Evolutionary conservation across 306 rosid species (phyloP).

Genomic region (Trifolium repens): DNA sequence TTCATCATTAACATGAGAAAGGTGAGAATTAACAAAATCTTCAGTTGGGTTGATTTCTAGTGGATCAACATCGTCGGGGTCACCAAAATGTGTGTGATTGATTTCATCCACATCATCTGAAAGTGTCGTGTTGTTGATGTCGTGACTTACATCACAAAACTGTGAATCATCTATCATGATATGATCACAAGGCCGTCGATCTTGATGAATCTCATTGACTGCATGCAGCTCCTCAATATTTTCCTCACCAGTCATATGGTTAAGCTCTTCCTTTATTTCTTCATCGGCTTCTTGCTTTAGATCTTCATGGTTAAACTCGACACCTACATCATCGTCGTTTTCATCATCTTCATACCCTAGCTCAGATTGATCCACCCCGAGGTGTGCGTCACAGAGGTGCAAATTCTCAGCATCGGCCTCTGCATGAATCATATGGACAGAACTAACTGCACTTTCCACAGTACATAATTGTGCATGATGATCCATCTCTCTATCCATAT

Average conservation of each 20-base stretch:
- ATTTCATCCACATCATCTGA: slow-evolving; percentile 47
- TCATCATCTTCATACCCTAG: slow-evolving; percentile 52
- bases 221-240: slow-evolving; percentile 53
- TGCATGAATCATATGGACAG: slow-evolving; percentile 59
- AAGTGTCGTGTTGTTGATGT: slow-evolving; percentile 35
- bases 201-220: slow-evolving; percentile 44
- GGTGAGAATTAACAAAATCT: slow-evolving; percentile 46
- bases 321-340: slow-evolving; percentile 47
- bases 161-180: slow-evolving; percentile 45
- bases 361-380: slow-evolving; percentile 68
- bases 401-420: slow-evolving; percentile 56
- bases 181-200: slow-evolving; percentile 41
- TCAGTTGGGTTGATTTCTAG: slow-evolving; percentile 42
- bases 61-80: slow-evolving; percentile 35
- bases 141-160: slow-evolving; percentile 41
- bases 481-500: slow-evolving; percentile 58
- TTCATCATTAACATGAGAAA: slow-evolving; percentile 50
- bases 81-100: slow-evolving; percentile 39
- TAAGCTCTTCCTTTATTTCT: slow-evolving; percentile 64
- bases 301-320: slow-evolving; percentile 52
- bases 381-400: slow-evolving; percentile 62
- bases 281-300: slow-evolving; percentile 56
- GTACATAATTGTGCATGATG: slow-evolving; percentile 57
- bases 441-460: slow-evolving; percentile 55
- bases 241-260: slow-evolving; percentile 51